These are phyloP conservation scores for Epichloe gansuensis DNA, from an alignment of 2,329 filamentous ascomycete species.

Conservation along the genomic window DNA sequence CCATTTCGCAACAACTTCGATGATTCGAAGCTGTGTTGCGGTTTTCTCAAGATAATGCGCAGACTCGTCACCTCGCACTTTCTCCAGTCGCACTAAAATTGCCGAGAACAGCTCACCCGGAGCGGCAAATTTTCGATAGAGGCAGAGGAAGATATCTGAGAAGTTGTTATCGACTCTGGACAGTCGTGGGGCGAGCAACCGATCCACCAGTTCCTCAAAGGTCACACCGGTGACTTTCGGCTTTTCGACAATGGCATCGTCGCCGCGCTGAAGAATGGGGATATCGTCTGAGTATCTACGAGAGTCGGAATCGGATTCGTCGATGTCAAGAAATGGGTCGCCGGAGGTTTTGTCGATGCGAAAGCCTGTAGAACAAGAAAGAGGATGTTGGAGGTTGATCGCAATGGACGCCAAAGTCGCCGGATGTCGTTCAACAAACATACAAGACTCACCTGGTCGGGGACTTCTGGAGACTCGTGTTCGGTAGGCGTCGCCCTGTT, in stretches of 20 bases:
- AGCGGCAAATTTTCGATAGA: constrained; percentile 87
- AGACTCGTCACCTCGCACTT: constrained; percentile 50
- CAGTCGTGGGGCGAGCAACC: constrained; percentile 69
- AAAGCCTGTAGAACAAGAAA: constrained; percentile 27
- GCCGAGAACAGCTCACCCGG: constrained; percentile 66
- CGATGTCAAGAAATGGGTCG: constrained; percentile 52
- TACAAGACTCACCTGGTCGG: constrained; percentile 13
- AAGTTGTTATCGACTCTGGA: constrained; percentile 86
- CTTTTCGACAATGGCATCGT: constrained; percentile 44
- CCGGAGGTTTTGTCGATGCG: constrained; percentile 34
- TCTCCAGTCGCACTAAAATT: constrained; percentile 65
- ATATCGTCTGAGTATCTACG: constrained; percentile 54
- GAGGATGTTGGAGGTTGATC: background rate
- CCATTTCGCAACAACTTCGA: constrained; percentile 80
- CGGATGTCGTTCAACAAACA: background rate
- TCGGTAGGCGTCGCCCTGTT: constrained; percentile 25
- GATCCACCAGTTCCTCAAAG: constrained; percentile 69
- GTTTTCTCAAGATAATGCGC: constrained; percentile 64
- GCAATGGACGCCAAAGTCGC: background rate
- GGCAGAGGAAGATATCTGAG: constrained; percentile 72
- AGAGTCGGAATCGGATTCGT: constrained; percentile 58
- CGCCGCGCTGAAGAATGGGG: constrained; percentile 52
- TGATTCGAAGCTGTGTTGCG: constrained; percentile 68
- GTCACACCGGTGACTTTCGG: constrained; percentile 39
- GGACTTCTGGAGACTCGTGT: constrained; percentile 20